Evolutionary conservation across 1,284 basidiomycete species (phyloP), one percentile per base, ranked within the genome.

Genomic region (Pulchroboletus neoregius): DNA sequence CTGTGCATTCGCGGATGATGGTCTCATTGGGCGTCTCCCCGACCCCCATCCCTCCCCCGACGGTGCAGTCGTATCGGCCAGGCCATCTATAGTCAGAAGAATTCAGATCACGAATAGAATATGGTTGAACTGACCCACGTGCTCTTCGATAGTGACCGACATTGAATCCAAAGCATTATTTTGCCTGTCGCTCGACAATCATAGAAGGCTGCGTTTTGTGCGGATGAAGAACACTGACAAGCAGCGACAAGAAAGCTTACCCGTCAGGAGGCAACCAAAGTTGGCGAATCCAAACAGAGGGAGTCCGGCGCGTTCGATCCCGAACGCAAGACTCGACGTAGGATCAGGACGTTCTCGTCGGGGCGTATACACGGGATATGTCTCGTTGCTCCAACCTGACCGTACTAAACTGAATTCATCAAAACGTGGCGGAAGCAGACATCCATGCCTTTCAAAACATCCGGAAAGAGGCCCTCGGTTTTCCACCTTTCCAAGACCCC

Each of bases 201-300:
- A 24, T 58, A 60, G 23, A 60, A 60, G 1, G 58, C 58, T 60
- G 30, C 1, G 15, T 43, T 22, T 18, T n/a, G 12, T 11, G 16
- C 23, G 26, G 34, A 24, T 13, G 6, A n/a, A 39, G 16, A 9
- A 15, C 11, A 11, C 11, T 15, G 15, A 15, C 18, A 28, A 39
- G 58, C 28, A n/a, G 9, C n/a, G 24, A 38, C 6, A 33, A 11
- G 36, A 18, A 42, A 12, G 45, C 57, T 41, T 42, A 67, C 70
- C 71, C 18, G 58, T 72, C n/a, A 73, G 63, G 11, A 73, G 57
- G 31, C 63, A 68, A 34, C 72, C 72, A 52, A 69, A 74, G 47
- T 73, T 73, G 15, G 64, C 55, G 24, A 74, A 68, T 8, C 69
- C 68, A 49, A 74, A 73, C n/a, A 73, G 49, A 34, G 71, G 71